Base-by-base conservation (phyloP, 2,329 filamentous ascomycete genomes). In the Ophiosphaerella herpotricha region DNA sequence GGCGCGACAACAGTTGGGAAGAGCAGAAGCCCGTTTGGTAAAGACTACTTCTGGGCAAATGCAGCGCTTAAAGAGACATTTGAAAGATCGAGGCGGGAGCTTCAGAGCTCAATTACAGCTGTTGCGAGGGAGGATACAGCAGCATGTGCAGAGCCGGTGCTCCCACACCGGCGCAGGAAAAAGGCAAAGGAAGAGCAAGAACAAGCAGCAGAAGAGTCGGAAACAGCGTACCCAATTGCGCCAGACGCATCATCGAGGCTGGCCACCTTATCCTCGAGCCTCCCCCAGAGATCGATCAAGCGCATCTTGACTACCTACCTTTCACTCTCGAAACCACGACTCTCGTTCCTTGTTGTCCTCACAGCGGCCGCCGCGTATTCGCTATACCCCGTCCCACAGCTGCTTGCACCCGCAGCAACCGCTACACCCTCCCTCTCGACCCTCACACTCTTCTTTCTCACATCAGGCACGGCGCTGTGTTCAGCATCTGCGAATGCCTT, bases 281-380 rank as follows among this genome's bases (percentile, higher is more conserved):
- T 85, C 46, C 83, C 84, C 9, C 74, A 77, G 29, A 73, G 79
- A 43, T 85, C 84, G 18, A 60, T 85, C 37, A 80, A 81, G 54
- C 89, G 91, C 49, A 82, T 85, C 47, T 70, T 94, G 57, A 89
- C 91, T 18, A 86, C 90, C 26, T 91, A 91, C 64, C 86, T 99
- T 56, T 90, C 94, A 23, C 86, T 99, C 59, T 89, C 92, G n/a
- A 99, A 99, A 72, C 94, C 94, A 3, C 91, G 93, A 45, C 85
- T 99, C 41, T 93, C 91, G 7, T 88, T 95, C 63, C 85, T 99
- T 39, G 88, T 99, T 54, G 88, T 96, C 29, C 85, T 99, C 40
- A 91, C 91, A 0, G 90, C 93, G 24, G 96, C 94, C 72, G 89
- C 90, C 2, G 85, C 93, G 3, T 99, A 97, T 74, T 90, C 91